These are phyloP conservation scores for Fomitopsis pinicola DNA, from an alignment of 1,284 basidiomycete genomes.

Conservation along the genomic window DNA sequence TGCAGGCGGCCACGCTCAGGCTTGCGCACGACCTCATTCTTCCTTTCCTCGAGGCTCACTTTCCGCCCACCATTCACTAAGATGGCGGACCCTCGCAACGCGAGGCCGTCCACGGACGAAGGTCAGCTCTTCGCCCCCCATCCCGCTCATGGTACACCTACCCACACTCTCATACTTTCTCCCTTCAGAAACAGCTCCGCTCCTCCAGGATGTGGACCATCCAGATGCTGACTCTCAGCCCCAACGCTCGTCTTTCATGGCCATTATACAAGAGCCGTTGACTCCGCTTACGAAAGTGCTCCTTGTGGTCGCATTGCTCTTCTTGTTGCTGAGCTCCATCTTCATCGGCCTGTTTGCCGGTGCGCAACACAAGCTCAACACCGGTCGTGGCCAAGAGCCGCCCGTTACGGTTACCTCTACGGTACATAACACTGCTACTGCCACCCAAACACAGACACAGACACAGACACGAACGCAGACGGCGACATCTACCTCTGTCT, in stretches of 20 bases:
- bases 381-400: slow-evolving; percentile 28
- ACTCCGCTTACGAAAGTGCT: slow-evolving; percentile 86
- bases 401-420: slow-evolving; percentile 28
- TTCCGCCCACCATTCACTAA: slow-evolving; percentile 10
- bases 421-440: slow-evolving; percentile 28
- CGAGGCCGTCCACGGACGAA: slow-evolving; percentile 23
- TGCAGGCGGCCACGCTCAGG: slow-evolving; percentile 3
- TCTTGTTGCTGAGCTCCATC: slow-evolving; percentile 79
- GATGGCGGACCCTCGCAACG: slow-evolving; percentile 21
- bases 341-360: slow-evolving; percentile 94
- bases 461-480: slow-evolving; percentile 21
- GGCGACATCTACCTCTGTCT: slow-evolving; percentile 22
- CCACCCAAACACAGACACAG: slow-evolving; percentile 22
- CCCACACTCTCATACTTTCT: slow-evolving; percentile 5
- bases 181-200: slow-evolving; percentile 25
- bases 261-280: slow-evolving; percentile 68
- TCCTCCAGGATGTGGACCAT: slow-evolving; percentile 27
- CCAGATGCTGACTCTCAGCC: slow-evolving; percentile 19
- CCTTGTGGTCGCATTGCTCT: slow-evolving; percentile 66
- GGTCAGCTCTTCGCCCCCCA: slow-evolving; percentile 10
- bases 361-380: slow-evolving; percentile 71
- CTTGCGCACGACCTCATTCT: background rate
- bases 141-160: background rate
- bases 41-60: background rate
- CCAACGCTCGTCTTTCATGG: slow-evolving; percentile 36